Base-by-base conservation (phyloP, 192 early-diverging fungal genomes). In the Backusella mclennaniae region DNA sequence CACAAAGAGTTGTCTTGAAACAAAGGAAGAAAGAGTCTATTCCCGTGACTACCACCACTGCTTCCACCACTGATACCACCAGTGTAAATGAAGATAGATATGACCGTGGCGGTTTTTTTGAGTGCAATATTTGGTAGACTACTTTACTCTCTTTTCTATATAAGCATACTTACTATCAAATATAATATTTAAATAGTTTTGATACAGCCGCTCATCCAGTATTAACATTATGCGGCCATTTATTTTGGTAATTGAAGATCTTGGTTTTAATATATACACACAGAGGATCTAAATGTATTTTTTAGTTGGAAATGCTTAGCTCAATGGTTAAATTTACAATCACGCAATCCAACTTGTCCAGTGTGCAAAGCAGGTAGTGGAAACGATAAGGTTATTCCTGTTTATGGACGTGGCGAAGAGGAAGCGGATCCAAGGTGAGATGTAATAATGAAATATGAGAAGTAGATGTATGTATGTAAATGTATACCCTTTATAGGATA, bases 281-380 rank as follows among this genome's bases (percentile, higher is more conserved):
- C 38, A 11, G 17, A 17, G 11, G 41, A n/a, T 46, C 5, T 63
- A 29, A 29, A 29, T 3, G 23, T 11, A 3, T 11, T 11, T 46
- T 53, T 66, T 67, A 87, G 86, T 53, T 93, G 91, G 91, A 86
- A 89, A 14, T 92, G 90, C 72, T 82, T 92, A 46, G 86, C 85
- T 66, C 89, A 94, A 74, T 94, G 93, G 93, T 85, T 94, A 26
- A 90, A 93, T 68, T 80, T 87, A 49, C 88, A 89, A 69, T 82
- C 84, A 17, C 87, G 83, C 35, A 93, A 92, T 74, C 91, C 92
- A 26, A 89, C 90, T 3, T 95, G 93, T 66, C 93, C 93, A 1
- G 92, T 95, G 19, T 95, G 93, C 74, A 95, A 95, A 82, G 93
- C 92, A 3, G 93, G 93, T 46, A 93, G 92, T 80, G 92, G 90